Conservation (phyloP, 2,329 filamentous ascomycete genomes). For the Sclerotinia borealis region DNA sequence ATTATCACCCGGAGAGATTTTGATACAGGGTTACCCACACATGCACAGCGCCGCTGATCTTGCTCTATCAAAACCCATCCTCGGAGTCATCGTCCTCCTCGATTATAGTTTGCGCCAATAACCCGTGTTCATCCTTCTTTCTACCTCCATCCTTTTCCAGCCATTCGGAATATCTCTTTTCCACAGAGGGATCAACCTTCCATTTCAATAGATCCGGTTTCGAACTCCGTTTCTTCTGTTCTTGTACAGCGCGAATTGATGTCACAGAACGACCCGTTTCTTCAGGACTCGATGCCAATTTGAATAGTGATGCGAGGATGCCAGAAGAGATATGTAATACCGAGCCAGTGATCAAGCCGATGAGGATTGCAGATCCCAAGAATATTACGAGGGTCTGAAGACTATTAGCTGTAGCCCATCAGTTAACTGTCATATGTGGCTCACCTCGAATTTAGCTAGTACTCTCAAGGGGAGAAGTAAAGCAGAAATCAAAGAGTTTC, state of each 20-base stretch:
- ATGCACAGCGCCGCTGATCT: neutral
- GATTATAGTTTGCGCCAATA: constrained; percentile 62
- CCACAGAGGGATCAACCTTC: constrained; percentile 15
- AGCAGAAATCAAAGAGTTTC: constrained; percentile 19
- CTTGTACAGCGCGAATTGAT: constrained; percentile 23
- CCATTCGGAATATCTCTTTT: constrained; percentile 28
- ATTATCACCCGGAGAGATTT: neutral
- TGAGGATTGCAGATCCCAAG: constrained; percentile 58
- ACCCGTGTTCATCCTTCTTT: constrained; percentile 34
- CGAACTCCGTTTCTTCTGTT: constrained; percentile 21
- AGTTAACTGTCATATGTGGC: neutral
- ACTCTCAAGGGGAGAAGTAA: constrained; percentile 25
- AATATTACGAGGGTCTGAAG: constrained; percentile 40
- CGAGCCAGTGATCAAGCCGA: constrained; percentile 60
- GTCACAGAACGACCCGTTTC: constrained; percentile 21
- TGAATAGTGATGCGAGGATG: constrained; percentile 46
- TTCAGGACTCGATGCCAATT: constrained; percentile 33
- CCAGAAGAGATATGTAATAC: constrained; percentile 51
- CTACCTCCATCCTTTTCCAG: constrained; percentile 24
- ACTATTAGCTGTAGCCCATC: constrained; percentile 13
- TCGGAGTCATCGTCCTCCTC: constrained; percentile 63
- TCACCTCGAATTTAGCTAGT: constrained; percentile 30
- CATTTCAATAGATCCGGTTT: constrained; percentile 14
- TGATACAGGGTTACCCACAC: neutral
- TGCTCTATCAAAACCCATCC: constrained; percentile 23